Evolutionary conservation across 83 land plant genomes (phyloP).

Genomic region (Thuja plicata): DNA sequence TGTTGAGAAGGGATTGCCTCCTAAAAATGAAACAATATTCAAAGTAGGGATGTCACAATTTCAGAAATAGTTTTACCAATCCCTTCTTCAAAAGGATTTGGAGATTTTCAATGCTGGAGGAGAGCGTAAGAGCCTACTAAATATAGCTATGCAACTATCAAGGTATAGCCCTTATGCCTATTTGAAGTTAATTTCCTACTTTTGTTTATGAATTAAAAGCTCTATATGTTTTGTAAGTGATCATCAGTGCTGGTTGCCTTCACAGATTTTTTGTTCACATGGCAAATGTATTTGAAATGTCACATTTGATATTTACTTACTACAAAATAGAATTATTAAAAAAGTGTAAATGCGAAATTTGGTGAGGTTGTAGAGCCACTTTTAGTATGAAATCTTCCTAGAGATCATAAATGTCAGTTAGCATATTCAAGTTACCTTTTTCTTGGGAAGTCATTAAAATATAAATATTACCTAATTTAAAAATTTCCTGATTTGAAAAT

Average conservation of each 20-base stretch:
- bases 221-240: neutral
- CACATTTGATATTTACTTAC: neutral
- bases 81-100: conserved; percentile 94
- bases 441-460: too few species aligned
- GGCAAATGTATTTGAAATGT: too few species aligned
- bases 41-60: too few species aligned
- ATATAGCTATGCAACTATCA: conserved; percentile 93
- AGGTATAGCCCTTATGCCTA: neutral
- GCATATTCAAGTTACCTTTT: too few species aligned
- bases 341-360: too few species aligned
- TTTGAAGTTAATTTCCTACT: neutral
- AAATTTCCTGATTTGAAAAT: too few species aligned
- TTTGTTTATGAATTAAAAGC: too few species aligned
- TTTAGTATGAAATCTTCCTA: too few species aligned
- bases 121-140: conserved; percentile 94
- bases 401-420: too few species aligned
- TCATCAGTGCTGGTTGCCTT: neutral
- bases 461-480: too few species aligned
- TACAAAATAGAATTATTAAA: too few species aligned
- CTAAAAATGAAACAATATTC: conserved; percentile 99
- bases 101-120: conserved; percentile 99
- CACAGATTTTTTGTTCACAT: neutral
- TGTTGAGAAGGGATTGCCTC: conserved; percentile 98
- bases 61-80: conserved; percentile 90
- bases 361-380: too few species aligned